Conservation (phyloP, 208 protist genomes). For the Leishmania amazonensis region DNA sequence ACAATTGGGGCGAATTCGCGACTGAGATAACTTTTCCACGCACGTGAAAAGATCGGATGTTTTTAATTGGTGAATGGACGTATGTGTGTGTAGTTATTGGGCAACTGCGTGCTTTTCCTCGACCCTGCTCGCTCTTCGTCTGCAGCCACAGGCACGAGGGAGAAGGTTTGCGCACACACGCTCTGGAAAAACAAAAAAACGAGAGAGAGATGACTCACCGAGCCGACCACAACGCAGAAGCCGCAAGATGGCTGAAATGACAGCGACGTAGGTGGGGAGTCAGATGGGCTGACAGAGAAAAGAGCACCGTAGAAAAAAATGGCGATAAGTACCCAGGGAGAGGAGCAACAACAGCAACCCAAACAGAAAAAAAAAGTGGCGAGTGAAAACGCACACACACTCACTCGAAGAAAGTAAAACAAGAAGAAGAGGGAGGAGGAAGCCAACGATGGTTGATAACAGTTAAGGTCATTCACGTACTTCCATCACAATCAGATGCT, state of each 20-base stretch:
- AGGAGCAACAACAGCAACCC: not conserved
- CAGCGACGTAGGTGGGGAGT: not conserved
- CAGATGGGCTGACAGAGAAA: not conserved
- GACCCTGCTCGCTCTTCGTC: not conserved
- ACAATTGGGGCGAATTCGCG: not conserved
- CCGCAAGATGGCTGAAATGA: not conserved
- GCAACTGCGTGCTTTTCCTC: too few species aligned
- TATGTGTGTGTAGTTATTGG: not conserved
- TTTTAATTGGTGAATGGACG: not conserved
- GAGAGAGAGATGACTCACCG: not conserved
- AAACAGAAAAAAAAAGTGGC: not conserved
- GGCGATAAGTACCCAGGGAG: not conserved
- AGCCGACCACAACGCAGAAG: not conserved
- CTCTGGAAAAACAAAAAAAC: not conserved
- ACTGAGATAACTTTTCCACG: not conserved
- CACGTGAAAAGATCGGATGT: not conserved
- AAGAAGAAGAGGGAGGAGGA: slow-evolving; percentile 9
- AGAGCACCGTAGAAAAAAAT: not conserved
- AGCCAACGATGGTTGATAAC: not conserved
- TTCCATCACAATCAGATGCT: not conserved
- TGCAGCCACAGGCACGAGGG: not conserved
- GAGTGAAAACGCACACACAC: not conserved
- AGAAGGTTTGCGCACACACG: not conserved
- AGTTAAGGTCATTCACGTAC: not conserved
- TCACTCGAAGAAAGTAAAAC: too few species aligned